Base-by-base conservation (phyloP, 163 green algal genomes). In the Chlorella variabilis region DNA sequence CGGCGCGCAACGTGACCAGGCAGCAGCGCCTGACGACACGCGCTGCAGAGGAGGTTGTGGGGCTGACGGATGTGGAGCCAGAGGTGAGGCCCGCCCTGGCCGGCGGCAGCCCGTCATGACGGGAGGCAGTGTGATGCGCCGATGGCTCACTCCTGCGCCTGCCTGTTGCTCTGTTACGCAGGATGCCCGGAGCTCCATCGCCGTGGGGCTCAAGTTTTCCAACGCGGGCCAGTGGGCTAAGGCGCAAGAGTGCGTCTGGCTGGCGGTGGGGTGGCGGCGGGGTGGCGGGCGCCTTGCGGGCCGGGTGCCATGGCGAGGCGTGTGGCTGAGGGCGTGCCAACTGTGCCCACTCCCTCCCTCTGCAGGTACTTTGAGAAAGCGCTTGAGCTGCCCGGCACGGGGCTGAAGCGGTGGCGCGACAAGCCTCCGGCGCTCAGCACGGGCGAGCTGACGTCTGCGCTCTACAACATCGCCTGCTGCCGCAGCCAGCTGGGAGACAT, bases 381-480 rank as follows among this genome's bases (percentile, higher is more conserved):
- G 2, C 78, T 97, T 6, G 90, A 87, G 1, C 83, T 97, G 61
- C 94, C 93, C 54, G 93, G 92, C 29, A 94, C 92, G 18, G 94
- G 93, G 0, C 42, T 94, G 5, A 96, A 96, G 83, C 86, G 90
- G 18, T 96, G 61, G 86, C 94, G 93, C 77, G 93, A 96, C 85
- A 97, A 97, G 85, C 93, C 94, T 0, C 78, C 75, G 17, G 54
- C 54, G 38, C 73, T 94, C 38, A 93, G 85, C 63, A 84, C 93
- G 38, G 90, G 90, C 17, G 94, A 97, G 85, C 93, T 91, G 71
- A 91, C 88, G 48, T 87, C 93, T 0, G 88, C 88, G 18, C 83
- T 97, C 23, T 97, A 94, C 90, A 97, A 97, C 85, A 94, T 96
- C 29, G 93, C 94, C 0, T 97, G 94, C 87, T 96, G 92, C 82